A percentile compares a stretch with the other conserved stretches of the same genome.
phyloP scores from a whole-genome alignment of 805 yeast species.

The Monosporozyma aerobia region DNA sequence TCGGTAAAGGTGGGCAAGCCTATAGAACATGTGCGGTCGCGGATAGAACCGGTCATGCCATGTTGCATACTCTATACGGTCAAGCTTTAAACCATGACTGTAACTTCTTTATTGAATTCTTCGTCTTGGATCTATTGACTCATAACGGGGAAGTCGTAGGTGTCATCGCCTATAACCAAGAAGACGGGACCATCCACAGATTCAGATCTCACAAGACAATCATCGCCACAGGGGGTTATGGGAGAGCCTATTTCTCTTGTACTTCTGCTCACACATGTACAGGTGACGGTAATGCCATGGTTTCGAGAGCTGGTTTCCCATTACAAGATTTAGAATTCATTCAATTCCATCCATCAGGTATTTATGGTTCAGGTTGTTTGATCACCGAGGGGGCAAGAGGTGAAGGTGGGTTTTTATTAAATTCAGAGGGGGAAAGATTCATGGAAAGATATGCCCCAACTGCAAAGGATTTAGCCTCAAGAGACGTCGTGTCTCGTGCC shows the following conservation, averaged over 20 bases:
- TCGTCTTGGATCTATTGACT: slow-evolving; percentile 89
- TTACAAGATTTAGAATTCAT: slow-evolving; percentile 95
- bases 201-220: slow-evolving; percentile 95
- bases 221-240: slow-evolving; percentile 98
- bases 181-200: slow-evolving; percentile 96
- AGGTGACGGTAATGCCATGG: slow-evolving; percentile 99
- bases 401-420: slow-evolving; percentile 96
- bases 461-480: slow-evolving; percentile 95
- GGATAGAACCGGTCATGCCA: slow-evolving; percentile 97
- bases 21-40: slow-evolving; percentile 99
- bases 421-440: slow-evolving; percentile 97
- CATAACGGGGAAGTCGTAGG: slow-evolving; percentile 95
- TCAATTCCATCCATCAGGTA: slow-evolving; percentile 99
- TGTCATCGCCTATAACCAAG: slow-evolving; percentile 95
- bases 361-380: slow-evolving; percentile 97
- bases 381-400: slow-evolving; percentile 99
- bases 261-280: slow-evolving; percentile 99
- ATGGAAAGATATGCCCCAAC: slow-evolving; percentile 99
- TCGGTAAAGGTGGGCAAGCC: slow-evolving; percentile 98
- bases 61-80: slow-evolving; percentile 91
- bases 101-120: slow-evolving; percentile 94
- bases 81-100: slow-evolving; percentile 95
- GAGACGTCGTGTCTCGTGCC: slow-evolving; percentile 97
- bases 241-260: slow-evolving; percentile 97
- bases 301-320: slow-evolving; percentile 95